A percentile compares a stretch with the other conserved stretches of the same genome.
Evolutionary conservation across 805 yeast species (phyloP).

Genomic region (Cyberlindnera maritima): DNA sequence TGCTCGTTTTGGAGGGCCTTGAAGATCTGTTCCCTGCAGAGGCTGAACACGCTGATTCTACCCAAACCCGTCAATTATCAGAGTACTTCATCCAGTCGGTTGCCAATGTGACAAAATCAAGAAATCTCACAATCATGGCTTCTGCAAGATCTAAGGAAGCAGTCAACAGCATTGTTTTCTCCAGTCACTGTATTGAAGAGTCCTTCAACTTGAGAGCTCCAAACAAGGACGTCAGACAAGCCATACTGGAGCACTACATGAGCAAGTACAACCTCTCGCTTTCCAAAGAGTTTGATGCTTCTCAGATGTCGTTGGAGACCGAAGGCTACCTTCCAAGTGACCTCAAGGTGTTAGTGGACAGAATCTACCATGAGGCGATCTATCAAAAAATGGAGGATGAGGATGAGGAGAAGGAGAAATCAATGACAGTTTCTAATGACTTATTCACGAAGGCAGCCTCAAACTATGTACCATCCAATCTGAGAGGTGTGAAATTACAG

Average conservation of each 20-base stretch:
- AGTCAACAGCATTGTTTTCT: slow-evolving; percentile 56
- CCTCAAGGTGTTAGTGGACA: slow-evolving; percentile 64
- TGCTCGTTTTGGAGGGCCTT: slow-evolving; percentile 73
- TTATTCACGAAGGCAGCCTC: slow-evolving; percentile 56
- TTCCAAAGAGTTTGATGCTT: slow-evolving; percentile 41
- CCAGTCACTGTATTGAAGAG: slow-evolving; percentile 70
- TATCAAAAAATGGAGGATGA: slow-evolving; percentile 16
- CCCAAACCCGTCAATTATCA: slow-evolving; percentile 60
- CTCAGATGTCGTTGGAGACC: slow-evolving; percentile 62
- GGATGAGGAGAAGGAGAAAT: not conserved
- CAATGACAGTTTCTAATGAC: slow-evolving; percentile 28
- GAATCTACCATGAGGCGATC: slow-evolving; percentile 54
- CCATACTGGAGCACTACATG: slow-evolving; percentile 36
- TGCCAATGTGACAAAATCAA: slow-evolving; percentile 34
- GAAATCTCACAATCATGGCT: slow-evolving; percentile 56
- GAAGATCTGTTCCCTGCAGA: slow-evolving; percentile 73
- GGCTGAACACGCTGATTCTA: slow-evolving; percentile 51
- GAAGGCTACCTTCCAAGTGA: slow-evolving; percentile 92
- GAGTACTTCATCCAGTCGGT: slow-evolving; percentile 54
- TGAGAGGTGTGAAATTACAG: slow-evolving; percentile 84
- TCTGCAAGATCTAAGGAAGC: slow-evolving; percentile 64
- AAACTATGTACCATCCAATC: slow-evolving; percentile 74
- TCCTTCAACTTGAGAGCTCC: slow-evolving; percentile 65
- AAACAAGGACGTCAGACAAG: slow-evolving; percentile 54
- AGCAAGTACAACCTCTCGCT: slow-evolving; percentile 28